phyloP scores from a whole-genome alignment of 2,329 filamentous ascomycete species.

The Dactylonectria macrodidyma region DNA sequence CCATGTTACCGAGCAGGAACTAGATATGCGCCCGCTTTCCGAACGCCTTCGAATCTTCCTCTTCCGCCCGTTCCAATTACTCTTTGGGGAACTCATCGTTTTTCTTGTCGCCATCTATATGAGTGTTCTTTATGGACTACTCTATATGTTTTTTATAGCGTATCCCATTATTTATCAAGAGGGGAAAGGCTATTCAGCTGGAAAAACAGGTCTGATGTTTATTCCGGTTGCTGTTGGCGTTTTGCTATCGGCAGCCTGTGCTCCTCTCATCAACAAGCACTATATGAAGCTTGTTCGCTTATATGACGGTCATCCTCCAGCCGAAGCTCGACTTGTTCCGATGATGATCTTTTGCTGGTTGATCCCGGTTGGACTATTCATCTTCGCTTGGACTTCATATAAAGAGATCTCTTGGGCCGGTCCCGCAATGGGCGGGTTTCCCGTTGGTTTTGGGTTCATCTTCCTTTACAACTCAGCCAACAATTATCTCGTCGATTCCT shows the following conservation, averaged over 20 bases:
- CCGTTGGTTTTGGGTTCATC: constrained; percentile 83
- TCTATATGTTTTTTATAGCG: constrained; percentile 85
- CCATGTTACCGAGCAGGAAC: constrained; percentile 8
- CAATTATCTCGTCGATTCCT: constrained; percentile 65
- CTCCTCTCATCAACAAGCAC: constrained; percentile 85
- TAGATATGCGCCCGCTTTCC: constrained; percentile 67
- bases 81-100: constrained; percentile 88
- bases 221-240: constrained; percentile 87
- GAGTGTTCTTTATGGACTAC: constrained; percentile 82
- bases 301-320: constrained; percentile 80
- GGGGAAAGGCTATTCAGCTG: constrained; percentile 83
- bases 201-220: constrained; percentile 87
- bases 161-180: constrained; percentile 81
- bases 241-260: constrained; percentile 74
- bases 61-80: constrained; percentile 85
- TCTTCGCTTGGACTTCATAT: constrained; percentile 72
- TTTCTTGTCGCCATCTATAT: constrained; percentile 89
- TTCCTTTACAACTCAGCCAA: constrained; percentile 50
- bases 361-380: constrained; percentile 72
- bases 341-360: constrained; percentile 87
- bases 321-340: constrained; percentile 83
- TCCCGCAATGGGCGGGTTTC: constrained; percentile 52
- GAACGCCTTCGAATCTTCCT: constrained; percentile 82
- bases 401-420: constrained; percentile 71
- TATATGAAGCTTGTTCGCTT: constrained; percentile 76